Evolutionary conservation across 257 asterid species (phyloP).

Genomic region (Paulownia fortunei): DNA sequence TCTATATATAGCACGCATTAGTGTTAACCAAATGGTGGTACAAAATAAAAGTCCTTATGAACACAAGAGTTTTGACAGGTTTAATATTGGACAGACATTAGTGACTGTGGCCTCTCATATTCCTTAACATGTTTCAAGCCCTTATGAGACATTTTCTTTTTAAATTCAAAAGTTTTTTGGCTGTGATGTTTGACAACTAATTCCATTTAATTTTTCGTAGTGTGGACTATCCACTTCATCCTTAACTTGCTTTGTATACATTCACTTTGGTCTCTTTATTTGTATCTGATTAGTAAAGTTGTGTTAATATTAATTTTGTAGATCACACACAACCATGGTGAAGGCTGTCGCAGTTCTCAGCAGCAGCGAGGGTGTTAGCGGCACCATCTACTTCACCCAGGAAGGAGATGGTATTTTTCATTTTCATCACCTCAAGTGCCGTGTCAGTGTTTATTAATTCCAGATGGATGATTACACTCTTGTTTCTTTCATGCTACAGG

Average conservation of each 20-base stretch:
- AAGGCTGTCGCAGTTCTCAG: conserved; percentile 90
- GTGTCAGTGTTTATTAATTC: neutral
- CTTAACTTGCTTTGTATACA: no score
- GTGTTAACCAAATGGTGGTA: neutral
- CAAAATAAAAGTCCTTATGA: neutral
- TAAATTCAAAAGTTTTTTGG: neutral
- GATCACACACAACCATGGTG: conserved; percentile 85
- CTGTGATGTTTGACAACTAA: neutral
- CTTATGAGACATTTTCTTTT: neutral
- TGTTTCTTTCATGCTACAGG: conserved; percentile 42
- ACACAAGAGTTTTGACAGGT: neutral
- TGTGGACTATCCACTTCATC: neutral
- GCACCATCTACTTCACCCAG: conserved; percentile 76
- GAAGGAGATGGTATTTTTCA: conserved; percentile 82
- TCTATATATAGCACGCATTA: neutral
- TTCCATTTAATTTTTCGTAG: neutral
- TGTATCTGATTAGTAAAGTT: neutral
- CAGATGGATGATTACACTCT: neutral
- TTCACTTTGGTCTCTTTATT: neutral
- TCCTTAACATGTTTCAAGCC: neutral
- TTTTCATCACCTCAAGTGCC: neutral
- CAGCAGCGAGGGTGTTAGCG: conserved; percentile 91
- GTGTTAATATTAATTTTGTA: conserved; percentile 28
- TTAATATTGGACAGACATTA: neutral
- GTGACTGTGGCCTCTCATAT: neutral